phyloP scores from a whole-genome alignment of 768 basidiomycete genomes.

The Lenzites betulinus region DNA sequence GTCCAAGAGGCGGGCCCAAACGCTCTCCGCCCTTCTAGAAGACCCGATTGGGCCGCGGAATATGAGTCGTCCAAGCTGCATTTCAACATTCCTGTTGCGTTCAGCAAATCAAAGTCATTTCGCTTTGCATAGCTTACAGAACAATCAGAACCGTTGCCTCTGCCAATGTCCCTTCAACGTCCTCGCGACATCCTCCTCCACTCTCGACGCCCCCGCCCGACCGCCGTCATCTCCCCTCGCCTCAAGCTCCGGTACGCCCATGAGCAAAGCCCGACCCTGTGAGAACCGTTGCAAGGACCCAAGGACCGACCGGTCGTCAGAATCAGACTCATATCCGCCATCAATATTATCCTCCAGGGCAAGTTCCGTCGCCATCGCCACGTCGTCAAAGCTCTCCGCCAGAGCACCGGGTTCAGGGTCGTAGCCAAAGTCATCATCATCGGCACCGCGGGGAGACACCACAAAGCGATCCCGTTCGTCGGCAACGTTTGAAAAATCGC shows the following conservation, averaged over 20 bases:
- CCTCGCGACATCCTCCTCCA: slow-evolving; percentile 64
- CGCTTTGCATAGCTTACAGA: neutral
- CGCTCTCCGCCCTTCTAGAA: neutral
- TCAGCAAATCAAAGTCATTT: too few relatives aligned
- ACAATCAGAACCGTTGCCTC: slow-evolving; percentile 52
- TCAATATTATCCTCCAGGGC: neutral
- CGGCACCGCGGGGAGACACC: neutral
- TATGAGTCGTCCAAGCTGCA: too few relatives aligned
- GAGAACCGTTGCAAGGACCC: slow-evolving; percentile 18
- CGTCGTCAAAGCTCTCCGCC: neutral
- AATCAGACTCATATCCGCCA: neutral
- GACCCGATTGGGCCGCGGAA: too few relatives aligned
- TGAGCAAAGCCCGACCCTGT: slow-evolving; percentile 56
- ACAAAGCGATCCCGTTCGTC: neutral
- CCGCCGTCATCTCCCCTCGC: neutral
- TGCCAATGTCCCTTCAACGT: slow-evolving; percentile 64
- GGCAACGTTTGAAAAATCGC: neutral
- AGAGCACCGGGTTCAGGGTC: neutral
- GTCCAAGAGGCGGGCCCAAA: neutral
- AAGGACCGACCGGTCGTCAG: slow-evolving; percentile 4
- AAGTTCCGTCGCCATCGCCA: neutral
- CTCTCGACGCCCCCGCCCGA: slow-evolving; percentile 36
- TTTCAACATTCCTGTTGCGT: too few relatives aligned
- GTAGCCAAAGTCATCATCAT: neutral
- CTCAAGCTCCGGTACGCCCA: slow-evolving; percentile 36